Conservation (phyloP, 2,329 filamentous ascomycete species). For the Microdochium paspali region DNA sequence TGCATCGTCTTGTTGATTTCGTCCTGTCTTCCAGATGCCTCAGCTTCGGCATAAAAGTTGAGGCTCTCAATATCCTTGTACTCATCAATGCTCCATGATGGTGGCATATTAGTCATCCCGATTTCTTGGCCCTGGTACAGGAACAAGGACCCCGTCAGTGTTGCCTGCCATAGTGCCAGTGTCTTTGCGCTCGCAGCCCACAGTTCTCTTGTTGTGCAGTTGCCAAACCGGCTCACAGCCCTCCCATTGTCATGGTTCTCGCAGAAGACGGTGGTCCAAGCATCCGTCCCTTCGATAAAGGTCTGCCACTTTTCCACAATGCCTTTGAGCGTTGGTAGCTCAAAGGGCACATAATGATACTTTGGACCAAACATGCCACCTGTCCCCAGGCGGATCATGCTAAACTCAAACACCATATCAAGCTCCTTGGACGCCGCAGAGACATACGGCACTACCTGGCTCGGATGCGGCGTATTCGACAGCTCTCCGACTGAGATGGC, state of each 20-base stretch:
- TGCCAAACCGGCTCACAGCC: slow-evolving; percentile 43
- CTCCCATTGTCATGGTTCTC: slow-evolving; percentile 58
- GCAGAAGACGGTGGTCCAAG: slow-evolving; percentile 50
- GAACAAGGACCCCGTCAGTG: slow-evolving; percentile 44
- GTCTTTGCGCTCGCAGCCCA: slow-evolving; percentile 40
- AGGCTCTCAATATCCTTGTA: slow-evolving; percentile 44
- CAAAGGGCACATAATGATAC: slow-evolving; percentile 40
- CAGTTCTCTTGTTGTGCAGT: slow-evolving; percentile 30
- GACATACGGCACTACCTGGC: slow-evolving; percentile 45
- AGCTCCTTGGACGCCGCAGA: slow-evolving; percentile 41
- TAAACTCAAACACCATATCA: slow-evolving; percentile 53
- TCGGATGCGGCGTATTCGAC: slow-evolving; percentile 41
- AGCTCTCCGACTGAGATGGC: slow-evolving; percentile 56
- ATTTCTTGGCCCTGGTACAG: slow-evolving; percentile 54
- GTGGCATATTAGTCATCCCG: slow-evolving; percentile 48
- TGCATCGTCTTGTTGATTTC: slow-evolving; percentile 35
- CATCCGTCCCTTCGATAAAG: slow-evolving; percentile 37
- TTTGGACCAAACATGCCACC: slow-evolving; percentile 35
- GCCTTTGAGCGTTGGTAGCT: slow-evolving; percentile 31
- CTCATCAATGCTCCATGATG: slow-evolving; percentile 38
- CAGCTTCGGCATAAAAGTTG: slow-evolving; percentile 39
- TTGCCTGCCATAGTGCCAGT: slow-evolving; percentile 38
- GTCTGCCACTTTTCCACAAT: slow-evolving; percentile 37
- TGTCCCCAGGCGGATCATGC: slow-evolving; percentile 43
- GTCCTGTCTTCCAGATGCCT: slow-evolving; percentile 22